Conservation (phyloP, 2,329 filamentous ascomycete species). For the Sarocladium strictum region DNA sequence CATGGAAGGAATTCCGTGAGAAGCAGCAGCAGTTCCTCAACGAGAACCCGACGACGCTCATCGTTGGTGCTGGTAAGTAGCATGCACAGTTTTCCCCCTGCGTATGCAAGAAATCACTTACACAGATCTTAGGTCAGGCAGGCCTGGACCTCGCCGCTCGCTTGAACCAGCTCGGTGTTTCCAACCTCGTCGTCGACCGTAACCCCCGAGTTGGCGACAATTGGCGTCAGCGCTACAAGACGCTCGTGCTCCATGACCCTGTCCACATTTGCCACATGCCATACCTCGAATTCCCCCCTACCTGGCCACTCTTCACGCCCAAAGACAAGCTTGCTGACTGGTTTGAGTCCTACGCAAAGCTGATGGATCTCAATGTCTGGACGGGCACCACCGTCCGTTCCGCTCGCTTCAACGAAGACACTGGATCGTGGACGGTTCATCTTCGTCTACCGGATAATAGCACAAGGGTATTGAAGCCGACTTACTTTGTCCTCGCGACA, state of each 20-base stretch:
- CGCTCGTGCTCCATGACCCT: slow-evolving; percentile 56
- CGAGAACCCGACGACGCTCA: slow-evolving; percentile 30
- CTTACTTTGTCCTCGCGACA: slow-evolving; percentile 61
- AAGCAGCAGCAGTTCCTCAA: slow-evolving; percentile 17
- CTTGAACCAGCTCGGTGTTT: slow-evolving; percentile 38
- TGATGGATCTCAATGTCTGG: slow-evolving; percentile 62
- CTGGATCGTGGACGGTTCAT: slow-evolving; percentile 48
- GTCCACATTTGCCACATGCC: slow-evolving; percentile 54
- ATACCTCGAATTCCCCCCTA: slow-evolving; percentile 53
- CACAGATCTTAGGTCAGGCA: slow-evolving; percentile 7
- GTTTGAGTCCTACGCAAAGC: slow-evolving; percentile 55
- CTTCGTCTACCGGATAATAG: slow-evolving; percentile 35
- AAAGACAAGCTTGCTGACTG: slow-evolving; percentile 63
- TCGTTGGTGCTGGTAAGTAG: slow-evolving; percentile 24
- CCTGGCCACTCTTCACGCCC: slow-evolving; percentile 61
- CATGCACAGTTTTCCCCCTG: too few species aligned
- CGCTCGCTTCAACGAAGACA: slow-evolving; percentile 42
- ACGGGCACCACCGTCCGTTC: slow-evolving; percentile 24
- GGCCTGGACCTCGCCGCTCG: slow-evolving; percentile 39
- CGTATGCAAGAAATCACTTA: neutral
- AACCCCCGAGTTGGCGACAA: slow-evolving; percentile 42
- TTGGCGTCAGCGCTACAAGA: slow-evolving; percentile 53
- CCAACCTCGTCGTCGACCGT: slow-evolving; percentile 37
- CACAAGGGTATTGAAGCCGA: slow-evolving; percentile 50
- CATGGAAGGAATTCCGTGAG: slow-evolving; percentile 20